Evolutionary conservation across 257 asterid genomes (phyloP).

Genomic region (Solanum habrochaites): DNA sequence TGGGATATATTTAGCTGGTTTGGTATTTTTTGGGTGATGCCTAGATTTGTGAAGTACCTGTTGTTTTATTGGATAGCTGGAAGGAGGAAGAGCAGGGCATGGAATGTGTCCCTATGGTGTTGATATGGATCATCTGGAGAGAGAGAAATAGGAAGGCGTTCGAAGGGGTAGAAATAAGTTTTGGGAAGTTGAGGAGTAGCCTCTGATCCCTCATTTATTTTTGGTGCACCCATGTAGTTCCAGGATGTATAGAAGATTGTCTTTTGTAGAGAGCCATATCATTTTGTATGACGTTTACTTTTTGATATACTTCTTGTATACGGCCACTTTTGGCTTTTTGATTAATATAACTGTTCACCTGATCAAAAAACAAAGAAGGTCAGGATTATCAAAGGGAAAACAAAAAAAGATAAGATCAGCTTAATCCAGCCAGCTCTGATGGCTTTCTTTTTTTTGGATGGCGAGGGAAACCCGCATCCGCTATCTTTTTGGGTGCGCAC

Average conservation of each 20-base stretch:
- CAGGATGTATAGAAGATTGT: neutral
- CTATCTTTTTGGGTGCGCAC: too few species aligned
- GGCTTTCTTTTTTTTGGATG: too few species aligned
- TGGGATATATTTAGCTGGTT: neutral
- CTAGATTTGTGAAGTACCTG: neutral
- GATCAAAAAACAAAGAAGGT: neutral
- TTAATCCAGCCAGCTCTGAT: neutral
- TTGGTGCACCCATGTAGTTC: neutral
- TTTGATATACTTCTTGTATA: neutral
- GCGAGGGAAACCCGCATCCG: too few species aligned
- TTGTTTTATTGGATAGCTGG: neutral
- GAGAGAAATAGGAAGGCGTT: neutral
- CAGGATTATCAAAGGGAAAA: neutral
- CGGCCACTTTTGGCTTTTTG: neutral
- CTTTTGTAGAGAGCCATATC: neutral
- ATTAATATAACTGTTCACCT: neutral
- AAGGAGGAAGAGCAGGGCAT: neutral
- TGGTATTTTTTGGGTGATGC: neutral
- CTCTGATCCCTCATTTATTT: neutral
- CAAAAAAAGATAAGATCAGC: neutral
- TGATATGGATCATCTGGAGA: neutral
- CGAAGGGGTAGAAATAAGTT: neutral
- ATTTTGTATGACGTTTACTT: neutral
- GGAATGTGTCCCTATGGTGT: neutral
- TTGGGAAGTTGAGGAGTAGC: neutral